These are phyloP conservation scores for Lichtheimia ramosa DNA, from an alignment of 371 early-diverging fungal genomes.

Conservation along the genomic window DNA sequence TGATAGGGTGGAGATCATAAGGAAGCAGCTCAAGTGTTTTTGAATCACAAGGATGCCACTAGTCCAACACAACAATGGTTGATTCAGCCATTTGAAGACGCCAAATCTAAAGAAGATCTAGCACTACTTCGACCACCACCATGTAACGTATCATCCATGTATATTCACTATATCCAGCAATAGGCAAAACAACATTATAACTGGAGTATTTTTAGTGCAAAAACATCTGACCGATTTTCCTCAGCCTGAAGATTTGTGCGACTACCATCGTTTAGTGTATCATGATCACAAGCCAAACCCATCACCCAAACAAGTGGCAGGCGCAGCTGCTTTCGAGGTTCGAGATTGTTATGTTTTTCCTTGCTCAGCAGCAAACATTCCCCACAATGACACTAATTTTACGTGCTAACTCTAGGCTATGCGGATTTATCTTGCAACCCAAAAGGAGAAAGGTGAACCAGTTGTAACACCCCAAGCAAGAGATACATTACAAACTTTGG, in stretches of 20 bases:
- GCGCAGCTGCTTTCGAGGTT: slow-evolving; percentile 63
- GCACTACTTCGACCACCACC: slow-evolving; percentile 44
- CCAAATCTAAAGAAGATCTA: slow-evolving; percentile 33
- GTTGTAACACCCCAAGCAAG: slow-evolving; percentile 31
- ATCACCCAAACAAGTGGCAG: slow-evolving; percentile 47
- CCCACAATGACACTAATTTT: background rate
- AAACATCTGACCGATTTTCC: slow-evolving; percentile 29
- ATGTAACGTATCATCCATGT: slow-evolving; percentile 14
- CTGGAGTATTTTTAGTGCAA: slow-evolving; percentile 8
- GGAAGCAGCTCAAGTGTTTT: slow-evolving; percentile 32
- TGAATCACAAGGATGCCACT: slow-evolving; percentile 29
- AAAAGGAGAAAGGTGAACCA: slow-evolving; percentile 20
- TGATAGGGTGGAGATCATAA: slow-evolving; percentile 41
- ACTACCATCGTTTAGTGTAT: slow-evolving; percentile 39
- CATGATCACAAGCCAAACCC: slow-evolving; percentile 22
- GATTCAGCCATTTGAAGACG: slow-evolving; percentile 45
- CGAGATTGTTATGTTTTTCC: background rate
- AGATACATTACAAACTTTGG: slow-evolving; percentile 17
- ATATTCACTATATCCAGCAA: too few relatives aligned
- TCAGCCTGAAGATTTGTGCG: slow-evolving; percentile 42
- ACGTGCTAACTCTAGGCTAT: slow-evolving; percentile 23
- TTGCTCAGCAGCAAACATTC: background rate
- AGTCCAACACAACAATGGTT: slow-evolving; percentile 45
- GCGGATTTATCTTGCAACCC: slow-evolving; percentile 27
- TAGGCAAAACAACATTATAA: background rate